Evolutionary conservation across 306 rosid genomes (phyloP), one percentile per base, ranked within the genome.

Genomic region (Amphicarpaea edgeworthii): DNA sequence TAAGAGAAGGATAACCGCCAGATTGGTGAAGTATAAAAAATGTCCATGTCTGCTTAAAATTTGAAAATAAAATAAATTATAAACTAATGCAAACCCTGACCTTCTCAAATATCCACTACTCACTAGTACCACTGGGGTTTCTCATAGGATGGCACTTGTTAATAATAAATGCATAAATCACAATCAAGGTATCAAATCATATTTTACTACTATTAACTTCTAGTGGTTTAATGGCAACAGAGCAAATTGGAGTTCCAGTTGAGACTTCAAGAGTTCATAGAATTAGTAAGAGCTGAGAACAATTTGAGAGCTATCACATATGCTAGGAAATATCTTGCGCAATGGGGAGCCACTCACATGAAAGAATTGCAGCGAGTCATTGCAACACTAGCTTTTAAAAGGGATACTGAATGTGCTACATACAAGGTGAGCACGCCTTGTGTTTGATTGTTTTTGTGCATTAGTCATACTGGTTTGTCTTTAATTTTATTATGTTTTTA

Each of bases 201-300:
- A 26, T 32, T 32, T 5, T 20, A 17, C 47, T 40, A 43, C 70
- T 70, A 19, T 51, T 85, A 70, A 82, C 79, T 73, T 59, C 50
- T 64, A 49, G 71, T 62, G 79, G 78, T 85, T 76, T 78, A 70
- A 75, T 80, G 77, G 59, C 75, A 81, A 75, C 93, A 95, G 99
- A 89, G 97, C 78, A 88, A 95, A 81, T 87, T 95, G 65, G 97
- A 95, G 86, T 92, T 92, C 82, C 99, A 90, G 83, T 70, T 95
- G 87, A 88, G 99, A 87, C 93, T 90, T 86, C 99, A 95, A 82
- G 99, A 95, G 81, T 89, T 95, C 78, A 87, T 95, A 84, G 99
- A 92, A 86, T 83, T 95, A 81, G 99, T 95, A 53, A 92, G 97
- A 79, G 93, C 92, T 77, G 97, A 90, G 84, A 90, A 90, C 82